phyloP scores from a whole-genome alignment of 2,329 filamentous ascomycete genomes.

The Dactylellina haptotyla region DNA sequence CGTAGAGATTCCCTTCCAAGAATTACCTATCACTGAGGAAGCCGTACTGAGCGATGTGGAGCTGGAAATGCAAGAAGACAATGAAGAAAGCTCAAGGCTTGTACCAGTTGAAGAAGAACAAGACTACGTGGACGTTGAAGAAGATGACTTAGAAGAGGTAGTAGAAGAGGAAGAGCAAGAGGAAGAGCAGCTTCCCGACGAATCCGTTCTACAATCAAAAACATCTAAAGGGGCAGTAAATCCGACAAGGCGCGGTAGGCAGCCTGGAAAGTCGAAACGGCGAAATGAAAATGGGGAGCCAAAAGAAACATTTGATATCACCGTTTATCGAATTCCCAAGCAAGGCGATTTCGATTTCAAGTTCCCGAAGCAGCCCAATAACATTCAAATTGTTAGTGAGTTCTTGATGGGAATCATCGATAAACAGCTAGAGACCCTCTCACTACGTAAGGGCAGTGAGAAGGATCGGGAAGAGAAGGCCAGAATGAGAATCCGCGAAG shows the following conservation, averaged over 20 bases:
- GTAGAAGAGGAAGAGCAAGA: conserved; percentile 8
- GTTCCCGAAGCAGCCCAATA: conserved; percentile 48
- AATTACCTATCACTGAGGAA: conserved; percentile 16
- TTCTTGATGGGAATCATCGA: conserved; percentile 36
- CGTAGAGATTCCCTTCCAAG: conserved; percentile 30
- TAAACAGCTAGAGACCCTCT: conserved; percentile 42
- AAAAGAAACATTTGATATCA: conserved; percentile 51
- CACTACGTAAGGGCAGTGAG: conserved; percentile 35
- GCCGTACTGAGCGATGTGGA: conserved; percentile 48
- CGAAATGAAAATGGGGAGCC: conserved; percentile 33
- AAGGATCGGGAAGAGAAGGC: conserved; percentile 47
- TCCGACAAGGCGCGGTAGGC: conserved; percentile 10
- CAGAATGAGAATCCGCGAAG: conserved; percentile 51
- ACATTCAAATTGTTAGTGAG: conserved; percentile 41
- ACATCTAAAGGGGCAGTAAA: conserved; percentile 6
- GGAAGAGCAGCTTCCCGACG: neutral
- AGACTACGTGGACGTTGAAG: conserved; percentile 3
- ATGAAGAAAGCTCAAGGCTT: neutral
- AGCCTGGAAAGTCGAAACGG: conserved; percentile 16
- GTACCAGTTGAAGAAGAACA: conserved; percentile 16
- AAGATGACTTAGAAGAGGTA: conserved; percentile 31
- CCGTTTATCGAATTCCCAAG: conserved; percentile 48
- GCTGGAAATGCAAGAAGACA: conserved; percentile 9
- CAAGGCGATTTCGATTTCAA: conserved; percentile 43
- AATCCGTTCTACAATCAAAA: neutral